A percentile compares a stretch with the other conserved stretches of the same genome.
Conservation (phyloP, 1,139 yeast species). For the Suhomyces panamericanus region DNA sequence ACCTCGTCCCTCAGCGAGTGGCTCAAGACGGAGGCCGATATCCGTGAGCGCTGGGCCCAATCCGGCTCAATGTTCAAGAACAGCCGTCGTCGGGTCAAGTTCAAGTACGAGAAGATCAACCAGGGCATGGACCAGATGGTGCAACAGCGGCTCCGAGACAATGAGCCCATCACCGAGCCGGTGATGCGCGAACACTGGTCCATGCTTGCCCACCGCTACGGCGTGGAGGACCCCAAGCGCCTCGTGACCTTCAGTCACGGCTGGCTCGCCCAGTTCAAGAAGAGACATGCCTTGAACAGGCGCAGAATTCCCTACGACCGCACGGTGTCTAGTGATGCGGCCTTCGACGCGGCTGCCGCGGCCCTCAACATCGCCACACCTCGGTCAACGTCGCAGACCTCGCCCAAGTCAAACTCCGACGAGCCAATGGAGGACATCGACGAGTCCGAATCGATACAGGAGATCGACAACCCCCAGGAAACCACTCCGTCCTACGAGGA, state of each 20-base stretch:
- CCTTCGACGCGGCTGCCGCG: slow-evolving; percentile 3
- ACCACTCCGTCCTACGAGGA: slow-evolving; percentile 13
- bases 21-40: slow-evolving; percentile 54
- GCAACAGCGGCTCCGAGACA: slow-evolving; percentile 41
- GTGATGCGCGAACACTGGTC: slow-evolving; percentile 58
- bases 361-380: slow-evolving; percentile 4
- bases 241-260: slow-evolving; percentile 58
- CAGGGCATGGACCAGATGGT: slow-evolving; percentile 58
- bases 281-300: slow-evolving; percentile 53
- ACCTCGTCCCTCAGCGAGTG: slow-evolving; percentile 62
- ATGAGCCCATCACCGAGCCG: slow-evolving; percentile 55
- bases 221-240: slow-evolving; percentile 61
- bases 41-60: slow-evolving; percentile 42
- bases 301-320: slow-evolving; percentile 31
- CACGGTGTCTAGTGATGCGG: neutral
- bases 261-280: slow-evolving; percentile 61
- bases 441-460: slow-evolving; percentile 5
- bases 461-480: slow-evolving; percentile 5
- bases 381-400: slow-evolving; percentile 5
- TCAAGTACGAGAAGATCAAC: slow-evolving; percentile 58
- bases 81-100: slow-evolving; percentile 49
- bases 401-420: neutral
- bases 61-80: slow-evolving; percentile 42
- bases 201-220: slow-evolving; percentile 53
- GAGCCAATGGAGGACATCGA: no score